phyloP scores from a whole-genome alignment of 169 alveolate species.

The Theileria luwenshuni region DNA sequence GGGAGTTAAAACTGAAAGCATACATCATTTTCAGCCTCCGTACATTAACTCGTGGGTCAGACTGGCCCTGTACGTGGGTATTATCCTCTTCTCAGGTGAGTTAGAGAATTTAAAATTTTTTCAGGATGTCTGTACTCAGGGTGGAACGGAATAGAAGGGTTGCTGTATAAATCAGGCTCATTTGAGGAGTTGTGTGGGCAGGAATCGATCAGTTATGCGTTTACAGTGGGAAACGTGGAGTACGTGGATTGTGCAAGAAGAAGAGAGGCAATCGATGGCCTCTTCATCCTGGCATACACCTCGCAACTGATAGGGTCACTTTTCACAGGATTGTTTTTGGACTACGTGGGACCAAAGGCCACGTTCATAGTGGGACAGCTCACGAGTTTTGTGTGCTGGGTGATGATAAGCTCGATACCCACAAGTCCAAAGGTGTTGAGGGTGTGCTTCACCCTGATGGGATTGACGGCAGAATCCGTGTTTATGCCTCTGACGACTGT shows the following conservation, averaged over 20 bases:
- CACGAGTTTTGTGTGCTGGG: slow-evolving; percentile 10
- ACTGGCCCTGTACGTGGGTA: background rate
- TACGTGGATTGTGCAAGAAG: slow-evolving; percentile 28
- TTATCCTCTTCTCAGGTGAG: slow-evolving; percentile 2
- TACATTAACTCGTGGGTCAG: background rate
- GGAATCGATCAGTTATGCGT: background rate
- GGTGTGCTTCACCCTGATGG: slow-evolving; percentile 31
- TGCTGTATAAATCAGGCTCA: slow-evolving; percentile 54
- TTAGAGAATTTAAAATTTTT: no score
- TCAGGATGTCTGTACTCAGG: slow-evolving; percentile 48
- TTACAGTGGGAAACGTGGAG: background rate
- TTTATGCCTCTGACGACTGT: slow-evolving; percentile 30
- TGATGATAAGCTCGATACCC: slow-evolving; percentile 17
- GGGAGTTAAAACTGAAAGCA: no score
- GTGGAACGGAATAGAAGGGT: slow-evolving; percentile 39
- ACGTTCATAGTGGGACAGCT: slow-evolving; percentile 37
- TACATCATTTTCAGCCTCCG: background rate
- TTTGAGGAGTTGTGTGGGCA: slow-evolving; percentile 38
- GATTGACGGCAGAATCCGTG: slow-evolving; percentile 37
- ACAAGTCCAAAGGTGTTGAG: slow-evolving; percentile 8
- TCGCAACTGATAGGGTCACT: slow-evolving; percentile 31
- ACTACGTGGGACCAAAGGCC: slow-evolving; percentile 25
- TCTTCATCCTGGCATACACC: slow-evolving; percentile 28
- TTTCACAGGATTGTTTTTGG: slow-evolving; percentile 27
- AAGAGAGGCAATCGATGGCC: slow-evolving; percentile 25